Percentiles rank a stretch among this genome's conserved stretches.
Conservation (phyloP, 306 rosid species). For the Glycyrrhiza uralensis region DNA sequence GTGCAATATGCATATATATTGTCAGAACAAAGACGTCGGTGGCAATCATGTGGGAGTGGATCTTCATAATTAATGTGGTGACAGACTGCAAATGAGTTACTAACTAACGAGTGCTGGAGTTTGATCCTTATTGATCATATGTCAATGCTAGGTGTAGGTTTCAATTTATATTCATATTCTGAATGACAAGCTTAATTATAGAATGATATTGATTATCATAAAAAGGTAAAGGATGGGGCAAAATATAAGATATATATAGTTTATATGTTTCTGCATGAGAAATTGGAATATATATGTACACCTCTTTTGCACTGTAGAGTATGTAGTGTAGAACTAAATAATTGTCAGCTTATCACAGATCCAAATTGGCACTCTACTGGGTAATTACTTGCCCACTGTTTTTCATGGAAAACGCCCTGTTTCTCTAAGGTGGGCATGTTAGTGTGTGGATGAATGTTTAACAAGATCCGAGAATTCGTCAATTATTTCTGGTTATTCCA, state of each 20-base stretch:
- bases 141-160: background rate
- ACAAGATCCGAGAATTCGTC: background rate
- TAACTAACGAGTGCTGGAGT: background rate
- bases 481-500: background rate
- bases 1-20: background rate
- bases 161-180: too few species aligned
- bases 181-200: too few species aligned
- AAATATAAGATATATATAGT: background rate
- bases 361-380: slow-evolving; percentile 10
- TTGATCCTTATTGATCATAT: background rate
- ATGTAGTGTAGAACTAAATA: too few species aligned
- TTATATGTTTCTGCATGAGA: background rate
- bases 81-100: background rate
- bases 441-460: background rate
- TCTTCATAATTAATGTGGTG: background rate
- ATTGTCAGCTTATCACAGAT: background rate
- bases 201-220: too few species aligned
- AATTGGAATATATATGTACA: background rate
- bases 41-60: background rate
- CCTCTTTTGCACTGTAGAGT: background rate
- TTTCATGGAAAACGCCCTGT: background rate
- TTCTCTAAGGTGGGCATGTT: background rate
- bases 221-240: background rate
- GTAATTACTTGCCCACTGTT: slow-evolving; percentile 11
- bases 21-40: slow-evolving; percentile 25